Percentiles rank a stretch among this genome's conserved stretches.
Conservation (phyloP, 2,329 filamentous ascomycete genomes). For the Aspergillus sp. region DNA sequence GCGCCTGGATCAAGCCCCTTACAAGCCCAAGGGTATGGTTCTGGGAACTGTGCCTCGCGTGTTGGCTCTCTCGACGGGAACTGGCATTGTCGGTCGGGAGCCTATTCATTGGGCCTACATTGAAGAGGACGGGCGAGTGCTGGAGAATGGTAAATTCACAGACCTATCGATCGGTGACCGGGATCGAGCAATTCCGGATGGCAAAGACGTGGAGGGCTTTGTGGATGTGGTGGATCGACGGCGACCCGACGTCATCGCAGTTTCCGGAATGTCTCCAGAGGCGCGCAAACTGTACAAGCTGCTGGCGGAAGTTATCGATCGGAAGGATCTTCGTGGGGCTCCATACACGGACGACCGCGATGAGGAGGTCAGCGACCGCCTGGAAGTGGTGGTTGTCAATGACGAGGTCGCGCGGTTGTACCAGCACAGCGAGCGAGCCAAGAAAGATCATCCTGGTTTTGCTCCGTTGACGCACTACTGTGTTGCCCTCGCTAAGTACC, state of each 20-base stretch:
- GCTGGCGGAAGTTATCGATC: constrained; percentile 68
- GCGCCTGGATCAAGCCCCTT: constrained; percentile 89
- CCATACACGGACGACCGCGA: constrained; percentile 80
- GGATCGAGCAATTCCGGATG: constrained; percentile 61
- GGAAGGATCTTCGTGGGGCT: constrained; percentile 68
- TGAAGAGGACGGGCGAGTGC: constrained; percentile 81
- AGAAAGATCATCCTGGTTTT: constrained; percentile 72
- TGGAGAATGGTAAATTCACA: constrained; percentile 80
- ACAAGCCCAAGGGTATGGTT: constrained; percentile 88
- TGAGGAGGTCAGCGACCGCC: constrained; percentile 66
- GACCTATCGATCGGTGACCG: constrained; percentile 63
- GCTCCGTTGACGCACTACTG: constrained; percentile 79
- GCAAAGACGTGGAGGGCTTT: constrained; percentile 61
- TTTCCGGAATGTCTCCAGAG: constrained; percentile 83
- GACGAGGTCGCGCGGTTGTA: constrained; percentile 97
- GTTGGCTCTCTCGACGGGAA: constrained; percentile 78
- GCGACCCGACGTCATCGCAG: constrained; percentile 80
- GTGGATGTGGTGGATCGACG: constrained; percentile 71
- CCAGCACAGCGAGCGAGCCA: constrained; percentile 77
- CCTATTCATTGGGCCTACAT: constrained; percentile 87
- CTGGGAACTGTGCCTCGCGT: constrained; percentile 83
- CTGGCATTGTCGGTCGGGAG: constrained; percentile 65
- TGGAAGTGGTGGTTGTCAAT: constrained; percentile 88
- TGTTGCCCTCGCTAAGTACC: constrained; percentile 77
- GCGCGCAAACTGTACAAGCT: constrained; percentile 77